Base-by-base conservation (phyloP, 352 stramenopile genomes). In the Phytophthora fragariaefolia region DNA sequence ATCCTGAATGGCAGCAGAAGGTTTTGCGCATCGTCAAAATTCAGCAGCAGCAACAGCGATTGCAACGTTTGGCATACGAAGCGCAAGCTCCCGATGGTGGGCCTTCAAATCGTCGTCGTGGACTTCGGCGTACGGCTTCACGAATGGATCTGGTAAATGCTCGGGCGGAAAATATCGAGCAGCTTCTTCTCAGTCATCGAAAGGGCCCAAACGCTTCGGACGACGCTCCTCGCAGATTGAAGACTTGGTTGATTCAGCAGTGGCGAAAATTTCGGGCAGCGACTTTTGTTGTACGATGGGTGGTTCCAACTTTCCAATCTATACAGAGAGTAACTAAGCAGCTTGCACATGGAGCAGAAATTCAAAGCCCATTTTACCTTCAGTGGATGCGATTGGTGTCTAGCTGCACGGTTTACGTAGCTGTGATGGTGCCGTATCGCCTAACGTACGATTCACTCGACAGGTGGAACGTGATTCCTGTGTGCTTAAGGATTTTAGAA, bases 21-120 rank as follows among this genome's bases (percentile, higher is more conserved):
- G 81, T 91, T 17, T 49, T 90, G 36, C 78, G 77, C 1, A 87
- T 90, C 40, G 76, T 84, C 24, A 83, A 83, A 43, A 88, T 89
- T 32, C 76, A 89, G 43, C 75, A 90, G 36, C 77, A 91, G 18
- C 83, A 93, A 28, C 79, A 86, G 22, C 63, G 77, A 6, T 62
- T 88, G 24, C 71, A 77, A 17, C 82, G 77, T 9, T 40, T 85
- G 1, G 76, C 77, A 0, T 67, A 72, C 20, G 79, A 83, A 66
- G 69, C 69, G 4, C 76, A 87, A 51, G 60, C 63, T 27, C 53
- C 66, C 38, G 57, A 80, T 55, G 51, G 30, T 28, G 69, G 56
- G 17, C 43, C 1, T 18, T 45, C 32, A 48, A 32, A n/a, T 24
- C 51, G 63, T 15, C 74, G 63, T 6, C 62, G 66, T 17, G 66